Evolutionary conservation across 139 green algal genomes (phyloP).

Genomic region (Axilococcus clingmanii): DNA sequence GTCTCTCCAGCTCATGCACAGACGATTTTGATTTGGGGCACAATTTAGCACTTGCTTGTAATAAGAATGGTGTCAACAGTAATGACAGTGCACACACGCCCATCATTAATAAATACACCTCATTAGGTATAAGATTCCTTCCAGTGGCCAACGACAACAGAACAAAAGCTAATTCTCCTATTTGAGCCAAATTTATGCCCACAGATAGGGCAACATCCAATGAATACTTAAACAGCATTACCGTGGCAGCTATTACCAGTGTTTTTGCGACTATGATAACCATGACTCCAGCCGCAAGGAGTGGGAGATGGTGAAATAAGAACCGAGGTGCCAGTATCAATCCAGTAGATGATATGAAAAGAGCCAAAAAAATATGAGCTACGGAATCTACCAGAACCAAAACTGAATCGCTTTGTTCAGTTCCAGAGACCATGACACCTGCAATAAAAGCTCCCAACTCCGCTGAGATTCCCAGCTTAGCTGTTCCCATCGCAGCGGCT

Average conservation of each 20-base stretch:
- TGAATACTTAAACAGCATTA: slow-evolving; percentile 61
- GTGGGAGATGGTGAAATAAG: slow-evolving; percentile 67
- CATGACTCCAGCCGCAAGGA: slow-evolving; percentile 53
- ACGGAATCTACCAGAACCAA: slow-evolving; percentile 34
- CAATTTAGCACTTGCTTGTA: slow-evolving; percentile 17
- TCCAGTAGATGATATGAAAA: slow-evolving; percentile 91
- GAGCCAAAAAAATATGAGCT: slow-evolving; percentile 71
- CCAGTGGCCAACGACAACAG: slow-evolving; percentile 75
- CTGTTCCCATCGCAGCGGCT: slow-evolving; percentile 41
- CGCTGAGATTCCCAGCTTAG: slow-evolving; percentile 54
- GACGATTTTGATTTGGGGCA: too few species aligned
- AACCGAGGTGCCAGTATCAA: slow-evolving; percentile 77
- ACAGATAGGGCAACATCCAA: slow-evolving; percentile 50
- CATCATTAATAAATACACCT: slow-evolving; percentile 89
- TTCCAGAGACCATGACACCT: slow-evolving; percentile 61
- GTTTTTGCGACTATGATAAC: slow-evolving; percentile 74
- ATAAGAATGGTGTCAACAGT: slow-evolving; percentile 80
- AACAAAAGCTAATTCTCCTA: slow-evolving; percentile 93
- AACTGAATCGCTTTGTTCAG: slow-evolving; percentile 43
- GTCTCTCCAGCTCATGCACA: too few species aligned
- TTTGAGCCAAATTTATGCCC: slow-evolving; percentile 77
- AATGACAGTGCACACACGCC: slow-evolving; percentile 66
- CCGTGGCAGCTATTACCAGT: slow-evolving; percentile 64
- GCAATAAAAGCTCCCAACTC: slow-evolving; percentile 92
- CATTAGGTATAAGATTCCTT: slow-evolving; percentile 58